Conservation (phyloP, 2,329 filamentous ascomycete species). For the Neonectria faginata region DNA sequence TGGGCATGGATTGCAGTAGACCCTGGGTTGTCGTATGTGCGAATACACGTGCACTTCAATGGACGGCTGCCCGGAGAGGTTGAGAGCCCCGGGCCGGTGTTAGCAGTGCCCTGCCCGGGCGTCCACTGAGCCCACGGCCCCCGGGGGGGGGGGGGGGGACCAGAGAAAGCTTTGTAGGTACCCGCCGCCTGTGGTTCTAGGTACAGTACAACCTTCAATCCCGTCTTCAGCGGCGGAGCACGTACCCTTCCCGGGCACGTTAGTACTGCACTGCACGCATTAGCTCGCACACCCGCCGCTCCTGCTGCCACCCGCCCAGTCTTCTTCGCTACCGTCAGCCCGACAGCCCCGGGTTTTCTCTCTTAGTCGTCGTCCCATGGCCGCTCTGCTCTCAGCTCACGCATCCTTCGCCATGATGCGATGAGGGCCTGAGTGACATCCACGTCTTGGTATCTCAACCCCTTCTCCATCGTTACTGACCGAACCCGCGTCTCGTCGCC, state of each 20-base stretch:
- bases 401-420: conserved; percentile 37
- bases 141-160: no score
- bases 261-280: not conserved
- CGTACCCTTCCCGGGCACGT: not conserved
- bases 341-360: conserved; percentile 29
- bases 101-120: not conserved
- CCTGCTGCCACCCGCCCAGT: not conserved
- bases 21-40: conserved; percentile 1
- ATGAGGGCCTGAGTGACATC: conserved; percentile 31
- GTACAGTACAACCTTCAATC: not conserved
- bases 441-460: conserved; percentile 25
- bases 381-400: conserved; percentile 25
- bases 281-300: not conserved
- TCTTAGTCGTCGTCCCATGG: conserved; percentile 21
- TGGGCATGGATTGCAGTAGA: conserved; percentile 9
- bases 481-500: conserved; percentile 33
- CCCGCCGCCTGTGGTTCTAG: not conserved
- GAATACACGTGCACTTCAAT: not conserved
- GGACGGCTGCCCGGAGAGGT: not conserved
- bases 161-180: not conserved
- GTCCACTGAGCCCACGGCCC: no score
- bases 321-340: conserved; percentile 22
- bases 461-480: conserved; percentile 19
- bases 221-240: not conserved
- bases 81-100: not conserved